Conservation (phyloP, 2,329 filamentous ascomycete species). For the Dothideomycetidae sp. region DNA sequence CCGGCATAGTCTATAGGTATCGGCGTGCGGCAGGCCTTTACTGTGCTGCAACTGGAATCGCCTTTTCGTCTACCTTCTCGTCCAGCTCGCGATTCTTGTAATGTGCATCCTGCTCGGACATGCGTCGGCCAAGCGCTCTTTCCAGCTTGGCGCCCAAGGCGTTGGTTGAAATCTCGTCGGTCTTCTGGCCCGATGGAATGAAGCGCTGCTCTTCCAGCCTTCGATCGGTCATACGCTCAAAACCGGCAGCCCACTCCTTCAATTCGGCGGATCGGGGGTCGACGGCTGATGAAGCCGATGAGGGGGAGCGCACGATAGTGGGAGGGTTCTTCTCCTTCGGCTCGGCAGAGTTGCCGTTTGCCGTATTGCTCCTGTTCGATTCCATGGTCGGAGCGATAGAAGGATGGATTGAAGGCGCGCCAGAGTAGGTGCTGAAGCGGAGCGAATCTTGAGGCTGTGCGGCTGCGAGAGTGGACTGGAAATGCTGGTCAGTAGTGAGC, state of each 20-base stretch:
- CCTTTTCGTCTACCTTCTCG: slow-evolving; percentile 22
- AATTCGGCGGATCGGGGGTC: slow-evolving; percentile 48
- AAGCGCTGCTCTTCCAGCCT: slow-evolving; percentile 72
- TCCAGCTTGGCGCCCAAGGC: slow-evolving; percentile 84
- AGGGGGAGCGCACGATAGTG: slow-evolving; percentile 14
- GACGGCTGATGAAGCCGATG: slow-evolving; percentile 16
- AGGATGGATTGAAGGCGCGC: slow-evolving; percentile 35
- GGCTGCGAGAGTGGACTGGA: slow-evolving; percentile 2
- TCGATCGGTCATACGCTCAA: slow-evolving; percentile 83
- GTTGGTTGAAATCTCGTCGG: slow-evolving; percentile 67
- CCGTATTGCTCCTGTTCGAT: slow-evolving; percentile 15
- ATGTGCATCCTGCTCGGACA: slow-evolving; percentile 79
- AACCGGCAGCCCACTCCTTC: slow-evolving; percentile 61
- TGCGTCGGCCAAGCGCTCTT: slow-evolving; percentile 68
- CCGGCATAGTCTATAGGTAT: no score
- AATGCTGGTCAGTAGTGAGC: not conserved
- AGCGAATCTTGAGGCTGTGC: slow-evolving; percentile 22
- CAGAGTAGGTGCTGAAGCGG: slow-evolving; percentile 38
- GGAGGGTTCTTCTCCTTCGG: not conserved
- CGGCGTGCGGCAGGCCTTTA: no score
- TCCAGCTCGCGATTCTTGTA: slow-evolving; percentile 45
- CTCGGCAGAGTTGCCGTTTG: slow-evolving; percentile 16
- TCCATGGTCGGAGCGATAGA: slow-evolving; percentile 33
- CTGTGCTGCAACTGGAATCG: not conserved
- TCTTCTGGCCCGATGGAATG: slow-evolving; percentile 63